Base-by-base conservation (phyloP, 495 filamentous ascomycete genomes). In the Podospora bellae-mahoneyi region DNA sequence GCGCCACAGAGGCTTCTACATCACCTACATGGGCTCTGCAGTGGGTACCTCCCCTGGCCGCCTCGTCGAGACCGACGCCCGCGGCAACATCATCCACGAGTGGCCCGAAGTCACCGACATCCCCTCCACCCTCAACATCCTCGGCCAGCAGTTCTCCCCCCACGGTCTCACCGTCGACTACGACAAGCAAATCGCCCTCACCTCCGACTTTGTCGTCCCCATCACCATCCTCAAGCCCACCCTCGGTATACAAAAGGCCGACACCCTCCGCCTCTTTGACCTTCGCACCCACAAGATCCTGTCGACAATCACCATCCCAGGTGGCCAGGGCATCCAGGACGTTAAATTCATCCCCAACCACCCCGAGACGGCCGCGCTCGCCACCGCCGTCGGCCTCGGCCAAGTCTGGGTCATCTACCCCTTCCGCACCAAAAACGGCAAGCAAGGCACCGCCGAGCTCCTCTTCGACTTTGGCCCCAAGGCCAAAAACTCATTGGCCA, bases 341-440 rank as follows among this genome's bases (percentile, higher is more conserved):
- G 85, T 88, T 74, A 88, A 88, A 73, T 87, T 87, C 76, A 89
- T 88, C 70, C 87, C 86, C 3, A 84, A 85, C 9, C 87, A 89
- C 77, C 67, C 77, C 2, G 86, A 89, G 66, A 76, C 77, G 23
- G 86, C 86, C 27, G 86, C 86, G 30, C 78, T 89, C 23, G 87
- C 86, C 15, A 88, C 86, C 9, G 86, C 87, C 6, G 87, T 88
- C 26, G 83, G 85, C 56, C 82, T 86, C 5, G 87, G 85, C 53
- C 84, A 88, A 34, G 84, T 88, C 59, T 88, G 86, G 86, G 86
- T 88, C 72, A 86, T 89, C 77, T 88, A 88, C 71, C 87, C 87
- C 18, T 83, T 84, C 76, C 84, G 84, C 64, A 68, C 75, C 18
- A 19, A n/a, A 10, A 79, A 82, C 61, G 86, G 85, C 64, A 84